phyloP scores from a whole-genome alignment of 306 rosid genomes.

The Boehmeria nivea region DNA sequence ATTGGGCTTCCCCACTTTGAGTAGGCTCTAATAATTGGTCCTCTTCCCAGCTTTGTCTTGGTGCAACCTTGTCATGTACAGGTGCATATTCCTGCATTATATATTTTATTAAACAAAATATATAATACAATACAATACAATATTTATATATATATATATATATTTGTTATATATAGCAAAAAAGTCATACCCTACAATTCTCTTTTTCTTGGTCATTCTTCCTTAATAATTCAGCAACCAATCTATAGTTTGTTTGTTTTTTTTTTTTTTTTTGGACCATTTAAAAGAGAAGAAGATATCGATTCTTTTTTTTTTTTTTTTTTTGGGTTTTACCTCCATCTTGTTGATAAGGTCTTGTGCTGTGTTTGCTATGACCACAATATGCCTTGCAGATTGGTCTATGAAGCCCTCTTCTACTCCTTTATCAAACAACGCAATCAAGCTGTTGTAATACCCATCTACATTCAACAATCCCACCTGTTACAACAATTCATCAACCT shows the following conservation, averaged over 20 bases:
- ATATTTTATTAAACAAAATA: too few species aligned
- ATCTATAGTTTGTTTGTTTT: neutral
- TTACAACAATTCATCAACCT: neutral
- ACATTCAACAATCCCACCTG: conserved; percentile 71
- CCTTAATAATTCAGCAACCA: conserved; percentile 27
- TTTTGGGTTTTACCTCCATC: conserved; percentile 45
- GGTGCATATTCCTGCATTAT: conserved; percentile 46
- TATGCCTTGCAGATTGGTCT: conserved; percentile 47
- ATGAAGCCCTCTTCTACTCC: conserved; percentile 74
- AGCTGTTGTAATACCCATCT: conserved; percentile 56
- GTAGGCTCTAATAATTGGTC: conserved; percentile 37
- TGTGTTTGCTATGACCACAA: conserved; percentile 53
- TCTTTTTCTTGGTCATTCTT: conserved; percentile 19
- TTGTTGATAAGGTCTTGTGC: conserved; percentile 44
- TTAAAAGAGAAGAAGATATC: too few species aligned
- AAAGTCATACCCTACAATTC: too few species aligned
- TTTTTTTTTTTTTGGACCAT: too few species aligned
- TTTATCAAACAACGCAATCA: conserved; percentile 56
- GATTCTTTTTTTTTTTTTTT: too few species aligned
- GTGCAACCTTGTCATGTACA: conserved; percentile 48
- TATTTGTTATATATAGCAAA: too few species aligned
- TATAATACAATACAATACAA: too few species aligned
- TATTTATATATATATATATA: too few species aligned
- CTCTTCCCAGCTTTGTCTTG: conserved; percentile 51
- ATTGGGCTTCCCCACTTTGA: too few species aligned